Evolutionary conservation across 768 basidiomycete genomes (phyloP).

Genomic region (Rhodotorula sphaerocarpa): DNA sequence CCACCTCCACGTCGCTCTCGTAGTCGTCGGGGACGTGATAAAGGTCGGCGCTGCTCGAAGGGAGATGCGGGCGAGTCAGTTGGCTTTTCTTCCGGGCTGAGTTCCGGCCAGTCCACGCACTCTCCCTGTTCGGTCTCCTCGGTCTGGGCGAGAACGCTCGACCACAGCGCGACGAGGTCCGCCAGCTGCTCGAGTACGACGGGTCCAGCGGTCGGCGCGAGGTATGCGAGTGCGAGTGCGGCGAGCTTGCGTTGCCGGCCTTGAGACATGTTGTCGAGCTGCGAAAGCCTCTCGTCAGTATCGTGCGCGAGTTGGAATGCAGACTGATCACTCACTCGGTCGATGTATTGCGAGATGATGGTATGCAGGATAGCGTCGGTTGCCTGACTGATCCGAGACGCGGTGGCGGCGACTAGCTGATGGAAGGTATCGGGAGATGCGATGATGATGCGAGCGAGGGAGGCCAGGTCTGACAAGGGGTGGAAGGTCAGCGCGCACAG

Average conservation of each 20-base stretch:
- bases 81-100: no score
- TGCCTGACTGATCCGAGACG: constrained; percentile 47
- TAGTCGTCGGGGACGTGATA: constrained; percentile 32
- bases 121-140: constrained; percentile 54
- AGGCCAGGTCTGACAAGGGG: constrained; percentile 49
- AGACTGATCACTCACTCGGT: constrained; percentile 43
- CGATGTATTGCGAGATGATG: constrained; percentile 73
- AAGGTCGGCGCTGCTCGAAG: constrained; percentile 12
- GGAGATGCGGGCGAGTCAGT: no score
- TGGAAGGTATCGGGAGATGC: constrained; percentile 61
- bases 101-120: no score
- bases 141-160: constrained; percentile 78
- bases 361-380: constrained; percentile 58
- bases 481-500: not conserved
- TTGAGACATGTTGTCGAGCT: constrained; percentile 90
- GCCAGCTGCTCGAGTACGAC: constrained; percentile 65
- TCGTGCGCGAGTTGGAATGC: no score
- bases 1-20: constrained; percentile 36
- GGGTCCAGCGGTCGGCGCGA: constrained; percentile 64
- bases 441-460: constrained; percentile 66
- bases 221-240: constrained; percentile 69
- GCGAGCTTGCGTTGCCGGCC: constrained; percentile 71
- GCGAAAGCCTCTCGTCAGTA: no score
- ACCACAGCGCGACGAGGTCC: constrained; percentile 78
- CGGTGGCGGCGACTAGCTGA: constrained; percentile 60